Percentiles rank a stretch among this genome's conserved stretches.
These are phyloP conservation scores for Lagenaria siceraria DNA, from an alignment of 306 rosid genomes.

Conservation along the genomic window DNA sequence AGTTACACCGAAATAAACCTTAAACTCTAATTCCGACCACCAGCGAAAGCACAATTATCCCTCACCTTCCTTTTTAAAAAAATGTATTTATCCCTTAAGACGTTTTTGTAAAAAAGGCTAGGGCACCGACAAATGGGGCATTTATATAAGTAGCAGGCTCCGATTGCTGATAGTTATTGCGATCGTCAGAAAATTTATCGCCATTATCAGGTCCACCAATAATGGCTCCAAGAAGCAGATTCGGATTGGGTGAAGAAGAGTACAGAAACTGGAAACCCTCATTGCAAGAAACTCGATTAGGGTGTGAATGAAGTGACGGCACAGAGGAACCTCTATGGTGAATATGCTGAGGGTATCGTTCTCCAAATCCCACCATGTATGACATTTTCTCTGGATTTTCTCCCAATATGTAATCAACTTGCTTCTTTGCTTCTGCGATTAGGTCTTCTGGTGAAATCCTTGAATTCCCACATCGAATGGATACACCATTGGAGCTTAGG, in stretches of 20 bases:
- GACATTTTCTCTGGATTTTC: slow-evolving; percentile 57
- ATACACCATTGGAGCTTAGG: slow-evolving; percentile 26
- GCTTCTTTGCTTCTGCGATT: slow-evolving; percentile 43
- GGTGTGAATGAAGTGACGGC: slow-evolving; percentile 35
- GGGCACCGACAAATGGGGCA: slow-evolving; percentile 74
- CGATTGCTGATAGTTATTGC: slow-evolving; percentile 67
- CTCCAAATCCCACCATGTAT: slow-evolving; percentile 82
- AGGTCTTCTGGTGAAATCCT: slow-evolving; percentile 29
- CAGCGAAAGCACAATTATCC: background rate
- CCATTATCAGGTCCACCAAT: slow-evolving; percentile 81
- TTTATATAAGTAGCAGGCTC: slow-evolving; percentile 91
- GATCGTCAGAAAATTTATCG: slow-evolving; percentile 56
- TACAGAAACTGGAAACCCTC: slow-evolving; percentile 43
- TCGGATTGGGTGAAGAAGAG: slow-evolving; percentile 56
- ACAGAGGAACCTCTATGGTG: slow-evolving; percentile 83
- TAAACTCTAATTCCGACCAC: background rate
- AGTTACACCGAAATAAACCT: background rate
- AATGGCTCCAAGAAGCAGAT: slow-evolving; percentile 59
- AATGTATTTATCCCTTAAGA: background rate
- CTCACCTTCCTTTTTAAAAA: background rate
- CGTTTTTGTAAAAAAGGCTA: slow-evolving; percentile 20
- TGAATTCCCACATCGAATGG: slow-evolving; percentile 34
- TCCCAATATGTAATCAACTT: slow-evolving; percentile 77
- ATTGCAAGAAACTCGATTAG: slow-evolving; percentile 33
- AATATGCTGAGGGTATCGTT: slow-evolving; percentile 41